Conservation (phyloP, 306 rosid genomes). For the Citrullus mucosospermus region DNA sequence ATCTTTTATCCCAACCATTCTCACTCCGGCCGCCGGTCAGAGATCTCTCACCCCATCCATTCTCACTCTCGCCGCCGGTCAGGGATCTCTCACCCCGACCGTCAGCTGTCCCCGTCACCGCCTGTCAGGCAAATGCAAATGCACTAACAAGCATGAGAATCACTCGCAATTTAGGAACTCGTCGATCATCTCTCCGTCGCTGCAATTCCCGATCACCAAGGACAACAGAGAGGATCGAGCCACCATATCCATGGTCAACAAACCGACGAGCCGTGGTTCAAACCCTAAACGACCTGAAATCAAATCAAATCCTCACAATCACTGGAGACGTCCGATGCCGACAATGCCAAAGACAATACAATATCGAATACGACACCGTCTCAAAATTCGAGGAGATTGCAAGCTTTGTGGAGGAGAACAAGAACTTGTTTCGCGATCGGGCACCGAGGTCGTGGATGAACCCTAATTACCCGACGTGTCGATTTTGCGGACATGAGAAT, state of each 20-base stretch:
- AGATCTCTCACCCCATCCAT: neutral
- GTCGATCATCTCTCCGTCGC: neutral
- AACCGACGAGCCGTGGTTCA: constrained; percentile 16
- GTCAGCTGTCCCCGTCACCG: neutral
- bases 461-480: constrained; percentile 22
- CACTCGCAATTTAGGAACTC: neutral
- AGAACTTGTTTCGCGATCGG: constrained; percentile 10
- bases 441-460: constrained; percentile 29
- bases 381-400: neutral
- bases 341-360: constrained; percentile 15
- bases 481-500: constrained; percentile 16
- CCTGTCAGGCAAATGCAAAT: neutral
- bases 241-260: constrained; percentile 45
- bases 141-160: neutral
- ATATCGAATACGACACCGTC: constrained; percentile 1
- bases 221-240: neutral
- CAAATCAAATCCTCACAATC: constrained; percentile 3
- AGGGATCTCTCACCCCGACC: no score
- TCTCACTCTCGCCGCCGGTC: no score
- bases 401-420: neutral
- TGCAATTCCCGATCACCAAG: neutral
- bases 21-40: neutral
- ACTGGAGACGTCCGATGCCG: constrained; percentile 27
- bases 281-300: neutral
- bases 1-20: neutral